Evolutionary conservation across 1,284 basidiomycete genomes (phyloP).

Genomic region (Ustilago vetiveriae): DNA sequence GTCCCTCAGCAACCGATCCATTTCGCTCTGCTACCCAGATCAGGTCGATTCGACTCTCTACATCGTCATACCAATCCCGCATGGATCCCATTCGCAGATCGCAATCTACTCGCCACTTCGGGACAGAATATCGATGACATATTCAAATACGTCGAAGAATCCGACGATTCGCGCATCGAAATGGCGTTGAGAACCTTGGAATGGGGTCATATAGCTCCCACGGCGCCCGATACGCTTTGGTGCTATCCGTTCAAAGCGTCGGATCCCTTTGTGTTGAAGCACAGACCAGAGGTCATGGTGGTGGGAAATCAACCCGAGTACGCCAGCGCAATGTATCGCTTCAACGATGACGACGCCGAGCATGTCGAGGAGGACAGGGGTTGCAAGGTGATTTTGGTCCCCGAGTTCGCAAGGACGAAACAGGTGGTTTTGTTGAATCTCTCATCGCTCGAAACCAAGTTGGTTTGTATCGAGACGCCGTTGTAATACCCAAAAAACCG

Average conservation of each 20-base stretch:
- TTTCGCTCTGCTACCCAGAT: conserved; percentile 83
- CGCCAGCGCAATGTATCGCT: conserved; percentile 70
- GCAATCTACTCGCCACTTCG: conserved; percentile 79
- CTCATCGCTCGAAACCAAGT: conserved; percentile 71
- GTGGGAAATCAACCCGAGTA: conserved; percentile 84
- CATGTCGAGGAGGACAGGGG: conserved; percentile 65
- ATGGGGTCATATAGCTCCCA: conserved; percentile 96
- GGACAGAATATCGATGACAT: conserved; percentile 95
- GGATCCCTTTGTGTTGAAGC: conserved; percentile 88
- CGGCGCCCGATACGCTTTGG: conserved; percentile 96
- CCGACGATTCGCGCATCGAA: conserved; percentile 70
- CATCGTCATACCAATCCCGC: conserved; percentile 87
- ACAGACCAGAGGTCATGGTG: conserved; percentile 88
- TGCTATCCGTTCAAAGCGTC: conserved; percentile 89
- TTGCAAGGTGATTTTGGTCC: conserved; percentile 82
- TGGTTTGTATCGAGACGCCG: conserved; percentile 54
- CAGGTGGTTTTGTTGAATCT: conserved; percentile 75
- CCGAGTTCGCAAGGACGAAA: conserved; percentile 78
- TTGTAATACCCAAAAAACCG: neutral
- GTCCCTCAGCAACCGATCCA: conserved; percentile 95
- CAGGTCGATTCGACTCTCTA: conserved; percentile 73
- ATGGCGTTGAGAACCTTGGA: conserved; percentile 82
- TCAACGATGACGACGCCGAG: conserved; percentile 59
- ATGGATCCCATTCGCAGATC: conserved; percentile 75
- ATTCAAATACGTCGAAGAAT: conserved; percentile 80